Evolutionary conservation across 495 filamentous ascomycete species (phyloP), one percentile per base, ranked within the genome.

Genomic region (Penicillium arizonense): DNA sequence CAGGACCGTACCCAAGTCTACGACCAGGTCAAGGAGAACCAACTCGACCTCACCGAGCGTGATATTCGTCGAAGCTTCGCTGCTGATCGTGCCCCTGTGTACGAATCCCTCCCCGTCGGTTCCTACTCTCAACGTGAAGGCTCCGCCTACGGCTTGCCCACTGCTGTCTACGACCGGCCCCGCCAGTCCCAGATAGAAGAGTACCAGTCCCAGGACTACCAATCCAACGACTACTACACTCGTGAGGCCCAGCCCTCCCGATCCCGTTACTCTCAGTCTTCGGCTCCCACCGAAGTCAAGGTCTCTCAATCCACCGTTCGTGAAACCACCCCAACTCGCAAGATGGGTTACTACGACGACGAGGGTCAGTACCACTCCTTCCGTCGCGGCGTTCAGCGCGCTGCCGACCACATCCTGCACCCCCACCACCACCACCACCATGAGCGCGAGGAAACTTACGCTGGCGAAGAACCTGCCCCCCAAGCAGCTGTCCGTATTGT

Each of bases 341-440:
- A 89, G 72, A 97, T 97, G 92, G 92, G 90, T 81, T 97, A 96
- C 84, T 96, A 95, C 90, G 91, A 96, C 89, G 89, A 95, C 77
- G 87, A 93, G 83, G 91, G 91, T 75, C 86, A 90, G 64, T 90
- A 96, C 78, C 91, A 96, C 80, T 93, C 88, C 53, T 86, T 96
- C 86, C 89, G 91, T 71, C 87, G 88, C 71, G 87, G 89, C 65
- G 68, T 96, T 49, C 85, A 90, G 80, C 85, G 86, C 66, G 86
- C 87, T 71, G 89, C 89, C 65, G 89, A 96, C 77, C 83, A 84
- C 55, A 78, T 94, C 64, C 72, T 85, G 58, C 89, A 92, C 75
- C 82, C 83, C 56, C 83, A 84, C 71, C 73, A 77, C 64, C 83
- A 85, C 64, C 76, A 76, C 55, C 70, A 79, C 30, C 67, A 82